Conservation (phyloP, 2,329 filamentous ascomycete species). For the Akanthomyces dipterigenus region DNA sequence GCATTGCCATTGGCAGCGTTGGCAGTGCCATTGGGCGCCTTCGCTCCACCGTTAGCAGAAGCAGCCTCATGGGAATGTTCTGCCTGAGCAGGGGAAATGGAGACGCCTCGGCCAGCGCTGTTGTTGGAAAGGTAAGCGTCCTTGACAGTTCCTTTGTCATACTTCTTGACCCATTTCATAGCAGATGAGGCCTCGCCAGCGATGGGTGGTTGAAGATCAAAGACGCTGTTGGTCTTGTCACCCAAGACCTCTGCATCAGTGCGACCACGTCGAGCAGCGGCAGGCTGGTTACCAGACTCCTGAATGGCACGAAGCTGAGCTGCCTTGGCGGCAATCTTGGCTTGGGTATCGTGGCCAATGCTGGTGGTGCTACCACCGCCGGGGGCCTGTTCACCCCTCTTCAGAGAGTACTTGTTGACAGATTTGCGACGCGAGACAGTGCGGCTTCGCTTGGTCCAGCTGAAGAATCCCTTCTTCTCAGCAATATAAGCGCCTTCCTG, state of each 20-base stretch:
- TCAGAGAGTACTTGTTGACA: conserved; percentile 53
- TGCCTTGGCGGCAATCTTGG: conserved; percentile 85
- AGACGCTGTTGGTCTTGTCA: conserved; percentile 79
- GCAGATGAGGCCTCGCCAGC: conserved; percentile 83
- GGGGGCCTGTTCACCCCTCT: conserved; percentile 37
- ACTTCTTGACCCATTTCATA: conserved; percentile 94
- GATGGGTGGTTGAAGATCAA: conserved; percentile 80
- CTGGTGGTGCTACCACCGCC: conserved; percentile 66
- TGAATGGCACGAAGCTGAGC: conserved; percentile 71
- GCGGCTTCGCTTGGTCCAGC: conserved; percentile 68
- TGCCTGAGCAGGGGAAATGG: conserved; percentile 28
- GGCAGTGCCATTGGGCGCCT: conserved; percentile 18
- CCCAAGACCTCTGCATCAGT: conserved; percentile 50
- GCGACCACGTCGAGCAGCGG: conserved; percentile 43
- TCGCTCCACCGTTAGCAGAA: not conserved
- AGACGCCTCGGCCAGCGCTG: conserved; percentile 60
- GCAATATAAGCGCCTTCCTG: conserved; percentile 83
- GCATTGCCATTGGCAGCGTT: not conserved
- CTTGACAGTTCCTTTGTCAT: conserved; percentile 82
- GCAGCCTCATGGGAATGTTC: conserved; percentile 23
- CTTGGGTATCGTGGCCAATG: conserved; percentile 85
- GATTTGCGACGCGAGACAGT: conserved; percentile 62
- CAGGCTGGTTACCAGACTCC: conserved; percentile 33
- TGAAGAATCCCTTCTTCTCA: conserved; percentile 92
- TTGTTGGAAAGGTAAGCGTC: conserved; percentile 76